phyloP scores from a whole-genome alignment of 2,329 filamentous ascomycete genomes.

The Trichoderma polysporum region DNA sequence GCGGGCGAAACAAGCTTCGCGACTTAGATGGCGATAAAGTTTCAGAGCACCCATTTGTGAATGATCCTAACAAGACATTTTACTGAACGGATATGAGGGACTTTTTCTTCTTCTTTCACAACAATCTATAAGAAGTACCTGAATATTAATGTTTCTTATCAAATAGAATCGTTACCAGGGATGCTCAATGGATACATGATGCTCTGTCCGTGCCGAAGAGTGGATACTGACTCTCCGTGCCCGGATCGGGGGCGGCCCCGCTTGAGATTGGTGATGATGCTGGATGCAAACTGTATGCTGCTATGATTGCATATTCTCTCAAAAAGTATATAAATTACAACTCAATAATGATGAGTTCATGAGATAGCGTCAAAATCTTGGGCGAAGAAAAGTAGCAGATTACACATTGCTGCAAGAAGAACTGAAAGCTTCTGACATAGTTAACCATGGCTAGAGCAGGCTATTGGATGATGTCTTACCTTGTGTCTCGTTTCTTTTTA shows the following conservation, averaged over 20 bases:
- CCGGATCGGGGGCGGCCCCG: constrained; percentile 1
- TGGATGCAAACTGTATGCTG: background rate
- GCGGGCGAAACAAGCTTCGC: background rate
- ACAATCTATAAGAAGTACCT: background rate
- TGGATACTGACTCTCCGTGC: background rate
- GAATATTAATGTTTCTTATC: background rate
- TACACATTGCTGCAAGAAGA: no score
- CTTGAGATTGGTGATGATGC: background rate
- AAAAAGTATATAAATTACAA: background rate
- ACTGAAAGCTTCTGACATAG: no score
- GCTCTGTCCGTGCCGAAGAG: background rate
- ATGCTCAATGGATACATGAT: background rate
- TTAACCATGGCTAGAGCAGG: no score
- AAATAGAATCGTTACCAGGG: background rate
- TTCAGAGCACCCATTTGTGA: background rate
- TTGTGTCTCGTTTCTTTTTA: no score
- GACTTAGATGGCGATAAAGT: background rate
- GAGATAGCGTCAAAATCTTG: no score
- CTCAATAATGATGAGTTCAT: no score
- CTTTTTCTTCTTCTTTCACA: background rate
- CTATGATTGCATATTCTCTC: background rate
- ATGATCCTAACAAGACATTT: background rate
- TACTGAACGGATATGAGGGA: background rate
- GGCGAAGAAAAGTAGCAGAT: no score
- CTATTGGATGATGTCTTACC: no score